These are phyloP conservation scores for Papiliotrema flavescens DNA, from an alignment of 1,284 basidiomycete genomes.

Conservation along the genomic window DNA sequence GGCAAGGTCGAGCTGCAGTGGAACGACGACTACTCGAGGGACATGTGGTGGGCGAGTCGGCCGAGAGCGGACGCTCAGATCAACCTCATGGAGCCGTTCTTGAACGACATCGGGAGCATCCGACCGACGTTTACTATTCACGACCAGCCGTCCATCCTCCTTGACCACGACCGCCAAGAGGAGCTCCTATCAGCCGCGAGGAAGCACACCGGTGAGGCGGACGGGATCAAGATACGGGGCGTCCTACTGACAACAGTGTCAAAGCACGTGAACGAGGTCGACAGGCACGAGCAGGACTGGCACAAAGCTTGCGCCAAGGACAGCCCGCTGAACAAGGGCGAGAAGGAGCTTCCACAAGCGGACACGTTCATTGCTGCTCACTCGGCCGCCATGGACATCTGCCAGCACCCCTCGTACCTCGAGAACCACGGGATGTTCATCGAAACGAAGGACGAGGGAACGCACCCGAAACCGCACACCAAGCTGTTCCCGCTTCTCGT, in stretches of 20 bases:
- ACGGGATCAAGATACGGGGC: no score
- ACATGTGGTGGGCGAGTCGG: slow-evolving; percentile 45
- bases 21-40: slow-evolving; percentile 50
- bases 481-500: slow-evolving; percentile 47
- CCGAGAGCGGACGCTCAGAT: slow-evolving; percentile 47
- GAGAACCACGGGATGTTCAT: slow-evolving; percentile 49
- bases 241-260: slow-evolving; percentile 24
- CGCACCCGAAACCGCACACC: slow-evolving; percentile 47
- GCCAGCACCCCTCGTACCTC: slow-evolving; percentile 47
- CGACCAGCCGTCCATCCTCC: slow-evolving; percentile 47
- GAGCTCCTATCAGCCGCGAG: slow-evolving; percentile 40
- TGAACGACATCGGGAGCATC: slow-evolving; percentile 38
- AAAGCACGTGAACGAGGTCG: slow-evolving; percentile 33
- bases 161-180: slow-evolving; percentile 37
- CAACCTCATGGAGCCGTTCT: slow-evolving; percentile 50
- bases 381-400: slow-evolving; percentile 46
- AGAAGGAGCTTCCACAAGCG: slow-evolving; percentile 31
- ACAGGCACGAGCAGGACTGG: slow-evolving; percentile 41
- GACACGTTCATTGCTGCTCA: slow-evolving; percentile 46
- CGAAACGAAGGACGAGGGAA: slow-evolving; percentile 38
- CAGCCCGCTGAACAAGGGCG: slow-evolving; percentile 38
- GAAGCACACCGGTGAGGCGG: slow-evolving; percentile 22
- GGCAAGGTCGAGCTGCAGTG: slow-evolving; percentile 49
- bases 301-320: slow-evolving; percentile 40
- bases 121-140: slow-evolving; percentile 49